Conservation (phyloP, 2,329 filamentous ascomycete genomes). For the Parascedosporium putredinis region DNA sequence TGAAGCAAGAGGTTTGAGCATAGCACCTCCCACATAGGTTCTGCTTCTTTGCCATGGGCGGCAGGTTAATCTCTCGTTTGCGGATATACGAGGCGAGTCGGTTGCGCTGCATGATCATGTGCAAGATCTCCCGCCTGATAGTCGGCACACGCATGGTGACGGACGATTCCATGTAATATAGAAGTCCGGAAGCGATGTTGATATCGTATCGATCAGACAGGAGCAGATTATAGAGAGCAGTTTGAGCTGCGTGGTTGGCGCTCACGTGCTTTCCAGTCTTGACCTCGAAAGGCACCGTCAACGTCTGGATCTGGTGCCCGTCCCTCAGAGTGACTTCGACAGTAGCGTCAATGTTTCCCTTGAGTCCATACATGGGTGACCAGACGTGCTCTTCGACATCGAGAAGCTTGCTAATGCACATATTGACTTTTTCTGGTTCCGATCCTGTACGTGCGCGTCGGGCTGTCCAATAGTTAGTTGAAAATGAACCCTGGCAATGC, state of each 20-base stretch:
- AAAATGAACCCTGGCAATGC: too few relatives aligned
- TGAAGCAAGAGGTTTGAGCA: conserved; percentile 80
- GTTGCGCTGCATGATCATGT: conserved; percentile 96
- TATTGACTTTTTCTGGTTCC: conserved; percentile 65
- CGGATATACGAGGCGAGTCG: conserved; percentile 76
- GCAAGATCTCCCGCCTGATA: conserved; percentile 76
- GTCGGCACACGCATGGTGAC: conserved; percentile 77
- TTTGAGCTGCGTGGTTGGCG: conserved; percentile 81
- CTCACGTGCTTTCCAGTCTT: conserved; percentile 86
- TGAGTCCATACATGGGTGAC: conserved; percentile 95
- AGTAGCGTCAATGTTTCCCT: conserved; percentile 95
- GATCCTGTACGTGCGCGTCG: conserved; percentile 67
- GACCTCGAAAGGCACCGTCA: conserved; percentile 88
- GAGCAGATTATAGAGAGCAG: conserved; percentile 83
- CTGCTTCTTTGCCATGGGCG: conserved; percentile 74
- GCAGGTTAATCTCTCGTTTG: conserved; percentile 67
- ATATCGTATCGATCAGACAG: conserved; percentile 93
- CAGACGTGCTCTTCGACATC: conserved; percentile 97
- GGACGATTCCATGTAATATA: conserved; percentile 92
- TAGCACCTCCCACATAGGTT: conserved; percentile 82
- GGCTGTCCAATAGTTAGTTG: conserved; percentile 31
- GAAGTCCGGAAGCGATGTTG: conserved; percentile 75
- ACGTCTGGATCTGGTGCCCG: conserved; percentile 49
- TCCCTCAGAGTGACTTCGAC: conserved; percentile 79
- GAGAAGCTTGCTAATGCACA: conserved; percentile 87